Conservation (phyloP, 805 yeast genomes). For the Myxozyma lipomycoides region DNA sequence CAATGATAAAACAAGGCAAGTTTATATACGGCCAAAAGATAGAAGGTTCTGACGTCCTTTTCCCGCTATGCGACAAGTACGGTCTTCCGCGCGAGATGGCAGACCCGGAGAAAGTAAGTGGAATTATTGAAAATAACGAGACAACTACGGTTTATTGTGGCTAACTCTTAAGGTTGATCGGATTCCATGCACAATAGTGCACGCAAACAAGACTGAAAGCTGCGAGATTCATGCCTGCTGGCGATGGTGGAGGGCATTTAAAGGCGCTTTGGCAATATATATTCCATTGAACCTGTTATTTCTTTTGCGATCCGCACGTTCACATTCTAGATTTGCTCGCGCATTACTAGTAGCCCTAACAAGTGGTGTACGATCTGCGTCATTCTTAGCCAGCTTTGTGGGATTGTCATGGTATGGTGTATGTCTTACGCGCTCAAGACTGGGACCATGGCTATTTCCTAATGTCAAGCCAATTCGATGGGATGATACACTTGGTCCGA, state of each 20-base stretch:
- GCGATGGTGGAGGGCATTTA: constrained; percentile 44
- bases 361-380: constrained; percentile 42
- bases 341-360: constrained; percentile 26
- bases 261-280: constrained; percentile 42
- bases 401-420: constrained; percentile 48
- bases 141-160: not conserved
- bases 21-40: constrained; percentile 40
- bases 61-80: constrained; percentile 36
- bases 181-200: constrained; percentile 43
- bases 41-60: constrained; percentile 36
- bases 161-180: constrained; percentile 32
- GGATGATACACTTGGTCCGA: constrained; percentile 43
- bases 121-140: not conserved
- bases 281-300: constrained; percentile 43
- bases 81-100: constrained; percentile 40
- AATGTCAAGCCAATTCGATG: constrained; percentile 36
- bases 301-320: constrained; percentile 22
- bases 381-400: constrained; percentile 45
- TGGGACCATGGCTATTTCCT: constrained; percentile 43
- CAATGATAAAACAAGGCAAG: constrained; percentile 36
- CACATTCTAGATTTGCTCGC: constrained; percentile 29
- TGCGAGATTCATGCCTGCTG: constrained; percentile 49
- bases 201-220: constrained; percentile 40
- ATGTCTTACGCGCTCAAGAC: constrained; percentile 43
- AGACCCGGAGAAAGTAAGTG: constrained; percentile 26